phyloP scores from a whole-genome alignment of 2,329 filamentous ascomycete species.

The Emergomyces orientalis region DNA sequence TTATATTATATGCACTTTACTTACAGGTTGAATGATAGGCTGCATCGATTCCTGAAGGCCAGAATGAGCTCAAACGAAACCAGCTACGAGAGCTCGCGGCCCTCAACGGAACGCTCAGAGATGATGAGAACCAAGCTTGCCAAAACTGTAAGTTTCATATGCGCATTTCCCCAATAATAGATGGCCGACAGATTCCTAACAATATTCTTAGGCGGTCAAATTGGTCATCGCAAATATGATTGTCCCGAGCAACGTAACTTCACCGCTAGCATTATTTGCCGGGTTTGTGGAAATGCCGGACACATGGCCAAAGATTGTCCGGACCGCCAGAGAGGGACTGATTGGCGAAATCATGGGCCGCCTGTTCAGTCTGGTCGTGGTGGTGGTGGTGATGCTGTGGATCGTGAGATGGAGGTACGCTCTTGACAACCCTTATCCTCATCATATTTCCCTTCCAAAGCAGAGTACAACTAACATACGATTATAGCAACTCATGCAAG shows the following conservation, averaged over 20 bases:
- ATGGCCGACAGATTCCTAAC: slow-evolving; percentile 11
- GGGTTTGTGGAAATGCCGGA: slow-evolving; percentile 92
- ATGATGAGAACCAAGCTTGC: slow-evolving; percentile 98
- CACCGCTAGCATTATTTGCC: slow-evolving; percentile 98
- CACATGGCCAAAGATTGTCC: slow-evolving; percentile 98
- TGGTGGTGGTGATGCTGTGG: slow-evolving; percentile 71
- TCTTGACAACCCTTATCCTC: neutral
- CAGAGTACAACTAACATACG: slow-evolving; percentile 35
- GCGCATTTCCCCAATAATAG: neutral
- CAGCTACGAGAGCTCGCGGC: slow-evolving; percentile 95
- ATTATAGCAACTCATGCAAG: slow-evolving; percentile 84
- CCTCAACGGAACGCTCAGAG: slow-evolving; percentile 95
- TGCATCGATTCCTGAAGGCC: slow-evolving; percentile 94
- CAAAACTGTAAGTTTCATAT: slow-evolving; percentile 64
- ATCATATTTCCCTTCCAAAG: neutral
- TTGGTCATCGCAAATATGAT: slow-evolving; percentile 97
- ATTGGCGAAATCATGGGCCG: slow-evolving; percentile 74
- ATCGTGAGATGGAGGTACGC: slow-evolving; percentile 88
- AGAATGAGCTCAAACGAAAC: slow-evolving; percentile 98
- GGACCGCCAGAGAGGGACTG: slow-evolving; percentile 79
- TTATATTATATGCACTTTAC: neutral
- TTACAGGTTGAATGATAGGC: slow-evolving; percentile 51
- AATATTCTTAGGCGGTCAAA: slow-evolving; percentile 61
- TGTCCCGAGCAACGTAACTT: slow-evolving; percentile 96
- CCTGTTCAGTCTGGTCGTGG: slow-evolving; percentile 41